Evolutionary conservation across 2,329 filamentous ascomycete genomes (phyloP).

Genomic region (Fusarium praegraminearum): DNA sequence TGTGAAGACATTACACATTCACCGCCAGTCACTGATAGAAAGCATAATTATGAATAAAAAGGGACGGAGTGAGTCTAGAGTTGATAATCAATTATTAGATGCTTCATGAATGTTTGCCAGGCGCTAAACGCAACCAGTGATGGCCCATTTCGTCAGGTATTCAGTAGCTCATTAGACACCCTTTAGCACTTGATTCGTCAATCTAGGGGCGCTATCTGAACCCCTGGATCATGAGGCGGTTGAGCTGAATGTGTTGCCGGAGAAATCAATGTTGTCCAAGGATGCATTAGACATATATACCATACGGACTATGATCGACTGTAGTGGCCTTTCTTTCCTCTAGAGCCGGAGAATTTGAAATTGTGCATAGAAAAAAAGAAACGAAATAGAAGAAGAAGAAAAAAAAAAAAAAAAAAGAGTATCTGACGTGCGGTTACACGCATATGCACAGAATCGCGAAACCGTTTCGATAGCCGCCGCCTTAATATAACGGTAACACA

Average conservation of each 20-base stretch:
- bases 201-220: conserved; percentile 6
- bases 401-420: background rate
- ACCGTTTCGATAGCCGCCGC: conserved; percentile 37
- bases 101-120: conserved; percentile 7
- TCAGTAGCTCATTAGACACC: conserved; percentile 11
- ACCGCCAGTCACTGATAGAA: conserved; percentile 12
- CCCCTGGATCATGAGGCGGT: conserved; percentile 21
- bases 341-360: background rate
- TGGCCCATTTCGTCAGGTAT: background rate
- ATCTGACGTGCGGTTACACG: conserved; percentile 19
- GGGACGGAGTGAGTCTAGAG: conserved; percentile 6
- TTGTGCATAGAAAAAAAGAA: background rate
- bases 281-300: background rate
- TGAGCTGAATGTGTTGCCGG: conserved; percentile 19
- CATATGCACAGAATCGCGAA: conserved; percentile 24
- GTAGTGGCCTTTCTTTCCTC: background rate
- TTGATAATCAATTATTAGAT: background rate
- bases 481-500: conserved; percentile 22
- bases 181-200: conserved; percentile 30
- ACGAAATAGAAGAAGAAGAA: background rate
- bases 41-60: conserved; percentile 4
- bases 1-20: background rate
- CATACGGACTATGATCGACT: background rate
- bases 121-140: conserved; percentile 8
- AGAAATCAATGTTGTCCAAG: conserved; percentile 12